Evolutionary conservation across 2,329 filamentous ascomycete genomes (phyloP), one percentile per base, ranked within the genome.

Genomic region (Pseudogymnoascus sp.): DNA sequence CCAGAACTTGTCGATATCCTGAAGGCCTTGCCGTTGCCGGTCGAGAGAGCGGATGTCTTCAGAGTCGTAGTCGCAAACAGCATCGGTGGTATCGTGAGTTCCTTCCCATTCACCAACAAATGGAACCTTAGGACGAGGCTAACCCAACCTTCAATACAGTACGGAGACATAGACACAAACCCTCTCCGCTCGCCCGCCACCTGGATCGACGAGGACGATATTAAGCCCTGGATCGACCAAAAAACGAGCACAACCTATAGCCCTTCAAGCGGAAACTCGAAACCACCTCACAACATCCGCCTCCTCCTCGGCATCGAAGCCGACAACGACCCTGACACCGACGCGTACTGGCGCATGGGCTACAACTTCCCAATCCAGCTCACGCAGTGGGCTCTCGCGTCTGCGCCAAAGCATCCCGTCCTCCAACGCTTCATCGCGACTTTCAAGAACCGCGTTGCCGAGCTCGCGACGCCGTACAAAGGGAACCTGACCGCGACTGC

Each of bases 341-440:
- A 73, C 59, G 40, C 61, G 5, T 73, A 73, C 63, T 75, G 73
- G 73, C 72, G 72, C n/a, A 70, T 72, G 69, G 73, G 73, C 31
- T 75, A 75, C 65, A 65, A 68, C 19, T 70, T 71, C 60, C 71
- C 73, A 2, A 64, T 74, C 15, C 72, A 75, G 60, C 64, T 74
- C 6, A 74, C 72, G 0, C 72, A 74, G 33, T 75, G 73, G 73
- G 66, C 72, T 0, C 67, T 75, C 5, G 72, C 72, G 1, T 68
- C 68, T 21, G 64, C 67, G 1, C 66, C 71, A 3, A 66, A 68
- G 1, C 73, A 75, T 50, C 70, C 72, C 1, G 63, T 72, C 17
- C 68, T 74, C 21, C 65, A 68, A 35, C 62, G 62, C 9, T 74
- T 73, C 35, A 65, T 73, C 37, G 69, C 71, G 17, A 65, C 64